A percentile compares a stretch with the other conserved stretches of the same genome.
phyloP scores from a whole-genome alignment of 495 filamentous ascomycete species.

The Cryomyces antarcticus region DNA sequence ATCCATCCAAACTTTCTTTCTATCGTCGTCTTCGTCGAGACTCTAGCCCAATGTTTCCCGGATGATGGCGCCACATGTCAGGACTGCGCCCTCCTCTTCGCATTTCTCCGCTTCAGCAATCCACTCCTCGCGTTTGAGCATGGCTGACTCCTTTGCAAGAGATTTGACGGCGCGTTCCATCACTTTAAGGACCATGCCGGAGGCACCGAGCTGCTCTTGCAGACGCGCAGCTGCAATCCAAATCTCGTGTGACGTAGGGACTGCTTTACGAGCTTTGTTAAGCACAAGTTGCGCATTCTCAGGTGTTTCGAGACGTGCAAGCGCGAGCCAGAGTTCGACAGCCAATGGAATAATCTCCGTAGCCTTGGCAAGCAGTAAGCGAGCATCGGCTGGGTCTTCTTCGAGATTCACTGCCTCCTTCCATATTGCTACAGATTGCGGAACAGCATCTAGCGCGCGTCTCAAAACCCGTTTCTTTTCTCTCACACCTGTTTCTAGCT shows the following conservation, averaged over 20 bases:
- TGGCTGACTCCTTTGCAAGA: constrained; percentile 78
- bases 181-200: constrained; percentile 49
- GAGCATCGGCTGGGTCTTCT: constrained; percentile 69
- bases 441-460: constrained; percentile 73
- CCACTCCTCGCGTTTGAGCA: constrained; percentile 95
- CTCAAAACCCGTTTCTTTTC: constrained; percentile 80
- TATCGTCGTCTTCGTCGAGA: constrained; percentile 89
- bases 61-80: constrained; percentile 77
- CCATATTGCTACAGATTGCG: constrained; percentile 84
- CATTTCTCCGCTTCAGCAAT: constrained; percentile 86
- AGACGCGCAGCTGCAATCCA: constrained; percentile 90
- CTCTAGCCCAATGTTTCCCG: constrained; percentile 83
- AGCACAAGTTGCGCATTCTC: constrained; percentile 85
- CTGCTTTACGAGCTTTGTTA: constrained; percentile 84
- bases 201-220: constrained; percentile 72
- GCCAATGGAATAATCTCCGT: constrained; percentile 84
- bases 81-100: constrained; percentile 72
- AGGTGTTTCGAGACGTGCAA: constrained; percentile 71
- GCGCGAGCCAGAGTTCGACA: constrained; percentile 83
- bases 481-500: constrained; percentile 56
- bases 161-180: constrained; percentile 88
- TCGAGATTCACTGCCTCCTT: constrained; percentile 94
- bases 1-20: constrained; percentile 86
- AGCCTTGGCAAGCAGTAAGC: constrained; percentile 73
- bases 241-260: constrained; percentile 78